phyloP scores from a whole-genome alignment of 768 basidiomycete species.

The Mycena haematopus region DNA sequence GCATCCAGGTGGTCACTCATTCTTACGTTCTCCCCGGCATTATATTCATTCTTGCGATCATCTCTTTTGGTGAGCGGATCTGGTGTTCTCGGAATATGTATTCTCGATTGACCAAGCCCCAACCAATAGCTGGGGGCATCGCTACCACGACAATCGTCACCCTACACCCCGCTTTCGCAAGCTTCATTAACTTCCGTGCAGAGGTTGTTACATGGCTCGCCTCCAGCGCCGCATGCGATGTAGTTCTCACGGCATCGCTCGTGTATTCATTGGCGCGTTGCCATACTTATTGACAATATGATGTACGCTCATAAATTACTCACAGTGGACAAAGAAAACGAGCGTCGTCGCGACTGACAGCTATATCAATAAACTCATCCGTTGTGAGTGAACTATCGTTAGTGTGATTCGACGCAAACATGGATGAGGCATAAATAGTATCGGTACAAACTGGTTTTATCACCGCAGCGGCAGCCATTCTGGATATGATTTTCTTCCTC shows the following conservation, averaged over 20 bases:
- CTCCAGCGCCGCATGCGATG: constrained; percentile 18
- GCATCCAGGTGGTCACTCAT: constrained; percentile 21
- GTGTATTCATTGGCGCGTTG: constrained; percentile 5
- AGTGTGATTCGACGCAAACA: not conserved
- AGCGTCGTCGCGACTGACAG: constrained; percentile 19
- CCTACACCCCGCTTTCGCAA: constrained; percentile 11
- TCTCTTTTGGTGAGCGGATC: constrained; percentile 8
- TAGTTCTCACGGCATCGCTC: constrained; percentile 22
- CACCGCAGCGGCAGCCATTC: constrained; percentile 18
- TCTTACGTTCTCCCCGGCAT: constrained; percentile 9
- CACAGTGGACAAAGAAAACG: constrained; percentile 23
- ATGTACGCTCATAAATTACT: not conserved
- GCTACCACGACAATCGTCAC: constrained; percentile 10
- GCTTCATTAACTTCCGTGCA: constrained; percentile 11
- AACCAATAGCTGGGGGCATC: constrained; percentile 21
- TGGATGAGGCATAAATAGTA: not conserved
- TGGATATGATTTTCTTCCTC: constrained; percentile 20
- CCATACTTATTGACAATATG: not conserved
- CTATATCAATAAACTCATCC: constrained; percentile 28
- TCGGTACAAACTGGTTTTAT: constrained; percentile 25
- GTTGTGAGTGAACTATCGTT: constrained; percentile 4
- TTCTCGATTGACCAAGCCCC: no score
- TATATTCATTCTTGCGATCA: constrained; percentile 2
- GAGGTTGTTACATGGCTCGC: constrained; percentile 28
- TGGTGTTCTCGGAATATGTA: not conserved